Conservation (phyloP, 2,329 filamentous ascomycete species). For the Chalaropsis ovoidea region DNA sequence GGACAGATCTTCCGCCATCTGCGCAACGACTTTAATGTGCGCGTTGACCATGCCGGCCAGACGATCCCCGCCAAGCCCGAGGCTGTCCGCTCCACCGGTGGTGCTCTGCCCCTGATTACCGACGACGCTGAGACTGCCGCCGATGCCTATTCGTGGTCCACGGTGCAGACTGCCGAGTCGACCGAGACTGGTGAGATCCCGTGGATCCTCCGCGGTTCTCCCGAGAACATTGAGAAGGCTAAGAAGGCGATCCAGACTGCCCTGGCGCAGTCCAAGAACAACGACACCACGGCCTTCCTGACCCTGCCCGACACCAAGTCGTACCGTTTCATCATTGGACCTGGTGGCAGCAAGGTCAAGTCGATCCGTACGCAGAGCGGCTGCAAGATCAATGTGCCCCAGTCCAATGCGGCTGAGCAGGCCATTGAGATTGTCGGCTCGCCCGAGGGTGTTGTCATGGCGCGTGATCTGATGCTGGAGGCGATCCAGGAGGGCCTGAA, state of each 20-base stretch:
- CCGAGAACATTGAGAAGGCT: slow-evolving; percentile 73
- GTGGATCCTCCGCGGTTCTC: slow-evolving; percentile 74
- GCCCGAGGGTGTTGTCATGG: slow-evolving; percentile 71
- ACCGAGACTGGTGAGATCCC: slow-evolving; percentile 65
- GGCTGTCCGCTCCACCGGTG: slow-evolving; percentile 47
- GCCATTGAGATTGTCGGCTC: slow-evolving; percentile 83
- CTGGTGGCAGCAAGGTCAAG: slow-evolving; percentile 84
- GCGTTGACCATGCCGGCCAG: slow-evolving; percentile 81
- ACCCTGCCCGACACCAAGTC: slow-evolving; percentile 80
- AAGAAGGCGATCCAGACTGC: slow-evolving; percentile 63
- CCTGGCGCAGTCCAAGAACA: slow-evolving; percentile 59
- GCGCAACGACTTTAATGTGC: slow-evolving; percentile 75
- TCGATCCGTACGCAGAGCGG: slow-evolving; percentile 82
- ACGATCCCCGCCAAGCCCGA: slow-evolving; percentile 60
- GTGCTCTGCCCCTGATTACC: slow-evolving; percentile 77
- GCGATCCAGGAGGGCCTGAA: slow-evolving; percentile 57
- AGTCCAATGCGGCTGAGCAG: slow-evolving; percentile 62
- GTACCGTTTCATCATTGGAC: slow-evolving; percentile 83
- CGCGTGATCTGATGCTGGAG: slow-evolving; percentile 78
- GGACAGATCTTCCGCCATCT: slow-evolving; percentile 90
- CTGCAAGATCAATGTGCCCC: slow-evolving; percentile 87
- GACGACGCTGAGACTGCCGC: slow-evolving; percentile 60
- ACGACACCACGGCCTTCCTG: slow-evolving; percentile 70
- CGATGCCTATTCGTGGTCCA: slow-evolving; percentile 71
- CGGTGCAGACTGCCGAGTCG: slow-evolving; percentile 51